Evolutionary conservation across 495 filamentous ascomycete species (phyloP).

Genomic region (Tuber umbilicatum): DNA sequence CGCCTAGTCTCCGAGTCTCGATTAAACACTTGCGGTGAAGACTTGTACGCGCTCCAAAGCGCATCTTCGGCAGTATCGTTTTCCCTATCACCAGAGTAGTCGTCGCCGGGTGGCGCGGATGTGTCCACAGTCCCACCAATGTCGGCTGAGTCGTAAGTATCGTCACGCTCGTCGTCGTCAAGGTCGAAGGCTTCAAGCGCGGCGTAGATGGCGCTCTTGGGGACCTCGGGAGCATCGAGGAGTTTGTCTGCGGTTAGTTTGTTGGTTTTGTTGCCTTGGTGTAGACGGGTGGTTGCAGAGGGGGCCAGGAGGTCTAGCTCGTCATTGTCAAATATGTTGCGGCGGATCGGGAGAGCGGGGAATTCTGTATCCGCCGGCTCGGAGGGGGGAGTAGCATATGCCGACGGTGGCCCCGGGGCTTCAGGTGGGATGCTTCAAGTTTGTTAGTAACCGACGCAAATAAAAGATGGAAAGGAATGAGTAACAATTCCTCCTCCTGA

Average conservation of each 20-base stretch:
- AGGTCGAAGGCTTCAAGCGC: slow-evolving; percentile 86
- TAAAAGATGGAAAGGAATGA: slow-evolving; percentile 21
- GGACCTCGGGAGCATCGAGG: slow-evolving; percentile 51
- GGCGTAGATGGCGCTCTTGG: slow-evolving; percentile 83
- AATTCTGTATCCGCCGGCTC: not conserved
- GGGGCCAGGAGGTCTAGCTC: slow-evolving; percentile 68
- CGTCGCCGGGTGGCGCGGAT: slow-evolving; percentile 43
- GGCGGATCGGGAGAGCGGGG: slow-evolving; percentile 46
- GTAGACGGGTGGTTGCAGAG: slow-evolving; percentile 53
- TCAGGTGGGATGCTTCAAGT: slow-evolving; percentile 43
- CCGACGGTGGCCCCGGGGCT: slow-evolving; percentile 41
- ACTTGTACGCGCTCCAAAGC: slow-evolving; percentile 63
- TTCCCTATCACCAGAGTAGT: slow-evolving; percentile 44
- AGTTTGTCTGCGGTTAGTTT: slow-evolving; percentile 59
- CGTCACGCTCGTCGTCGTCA: slow-evolving; percentile 94
- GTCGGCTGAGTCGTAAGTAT: slow-evolving; percentile 88
- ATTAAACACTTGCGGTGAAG: slow-evolving; percentile 57
- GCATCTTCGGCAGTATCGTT: slow-evolving; percentile 45
- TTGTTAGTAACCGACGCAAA: slow-evolving; percentile 41
- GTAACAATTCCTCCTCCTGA: slow-evolving; percentile 50
- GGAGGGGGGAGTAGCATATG: slow-evolving; percentile 40
- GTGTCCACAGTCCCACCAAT: slow-evolving; percentile 79
- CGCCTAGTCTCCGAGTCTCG: slow-evolving; percentile 63
- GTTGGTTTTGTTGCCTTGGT: slow-evolving; percentile 65
- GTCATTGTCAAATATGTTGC: slow-evolving; percentile 72